These are phyloP conservation scores for Catunica adiposa DNA, from an alignment of 2,329 filamentous ascomycete genomes.

Conservation along the genomic window DNA sequence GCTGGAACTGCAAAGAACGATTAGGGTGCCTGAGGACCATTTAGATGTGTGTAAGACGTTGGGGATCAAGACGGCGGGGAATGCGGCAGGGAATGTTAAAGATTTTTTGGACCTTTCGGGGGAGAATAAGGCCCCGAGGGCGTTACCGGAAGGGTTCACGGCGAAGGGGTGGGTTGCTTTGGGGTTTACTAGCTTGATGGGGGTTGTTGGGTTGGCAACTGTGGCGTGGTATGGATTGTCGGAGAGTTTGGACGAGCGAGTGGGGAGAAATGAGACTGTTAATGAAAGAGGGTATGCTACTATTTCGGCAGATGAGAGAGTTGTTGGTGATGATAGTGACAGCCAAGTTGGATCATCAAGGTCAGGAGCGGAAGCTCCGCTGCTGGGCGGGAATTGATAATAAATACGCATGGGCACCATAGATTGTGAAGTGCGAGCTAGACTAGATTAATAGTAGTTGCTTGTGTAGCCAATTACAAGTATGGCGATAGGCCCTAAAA, in stretches of 20 bases:
- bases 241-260: constrained; percentile 7
- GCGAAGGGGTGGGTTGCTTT: constrained; percentile 55
- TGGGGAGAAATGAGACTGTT: neutral
- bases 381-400: neutral
- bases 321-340: neutral
- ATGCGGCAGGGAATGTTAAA: constrained; percentile 55
- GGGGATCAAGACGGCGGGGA: constrained; percentile 40
- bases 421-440: too few relatives aligned
- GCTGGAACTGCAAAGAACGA: constrained; percentile 39
- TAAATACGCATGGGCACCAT: too few relatives aligned
- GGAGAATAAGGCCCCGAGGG: constrained; percentile 36
- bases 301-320: neutral
- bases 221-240: constrained; percentile 35
- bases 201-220: constrained; percentile 48
- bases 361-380: neutral
- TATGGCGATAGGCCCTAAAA: neutral
- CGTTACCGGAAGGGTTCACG: constrained; percentile 55
- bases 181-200: constrained; percentile 53
- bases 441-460: too few relatives aligned
- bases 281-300: constrained; percentile 13
- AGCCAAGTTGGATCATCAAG: neutral
- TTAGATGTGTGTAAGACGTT: constrained; percentile 39
- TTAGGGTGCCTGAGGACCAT: constrained; percentile 44
- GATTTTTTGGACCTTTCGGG: constrained; percentile 48
- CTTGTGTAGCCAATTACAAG: neutral